Base-by-base conservation (phyloP, 176 grass and related monocot species). In the Oryza coarctata region DNA sequence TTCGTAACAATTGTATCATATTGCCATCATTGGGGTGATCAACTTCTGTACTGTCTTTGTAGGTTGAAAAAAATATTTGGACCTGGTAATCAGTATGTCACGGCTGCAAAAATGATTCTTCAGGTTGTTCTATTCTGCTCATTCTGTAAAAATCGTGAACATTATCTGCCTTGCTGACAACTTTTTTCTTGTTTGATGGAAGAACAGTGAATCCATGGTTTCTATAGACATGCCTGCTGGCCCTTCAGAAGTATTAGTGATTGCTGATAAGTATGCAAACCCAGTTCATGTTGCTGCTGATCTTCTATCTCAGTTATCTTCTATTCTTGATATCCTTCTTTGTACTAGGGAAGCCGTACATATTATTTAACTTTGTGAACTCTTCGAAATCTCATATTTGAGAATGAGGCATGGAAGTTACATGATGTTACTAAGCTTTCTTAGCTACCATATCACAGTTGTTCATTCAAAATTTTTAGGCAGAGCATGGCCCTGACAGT, bases 91-190 rank as follows among this genome's bases (percentile, higher is more conserved):
- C 95, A 98, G 74, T 98, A 98, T 88, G 95, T 98, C 55, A 98
- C 95, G 14, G 95, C 95, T 84, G 95, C 95, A 58, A 98, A 98
- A 95, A 98, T 98, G 95, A 98, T 98, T 91, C 92, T 98, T 81
- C 95, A 98, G 83, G 95, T 98, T 86, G 95, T 98, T 86, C 55
- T 82, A 18, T 35, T 85, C 34, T 84, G 22, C 18, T 82, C 62
- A 32, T 76, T 74, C 58, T 6, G 3, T 68, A 2, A 28, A 38
- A 64, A 88, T 36, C 5, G 40, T 60, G 20, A 26, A 15, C 44
- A 66, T 45, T 40, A 58, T 69, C 29, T 75, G 12, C 25, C 52
- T 66, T 75, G 50, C 3, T 41, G 44, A 36, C 14, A 76, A 49
- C 1, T 72, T 86, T 38, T 50, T 81, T 86, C 23, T 83, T 65